Evolutionary conservation across 257 asterid species (phyloP), one percentile per base, ranked within the genome.

Genomic region (Plantago ovata): DNA sequence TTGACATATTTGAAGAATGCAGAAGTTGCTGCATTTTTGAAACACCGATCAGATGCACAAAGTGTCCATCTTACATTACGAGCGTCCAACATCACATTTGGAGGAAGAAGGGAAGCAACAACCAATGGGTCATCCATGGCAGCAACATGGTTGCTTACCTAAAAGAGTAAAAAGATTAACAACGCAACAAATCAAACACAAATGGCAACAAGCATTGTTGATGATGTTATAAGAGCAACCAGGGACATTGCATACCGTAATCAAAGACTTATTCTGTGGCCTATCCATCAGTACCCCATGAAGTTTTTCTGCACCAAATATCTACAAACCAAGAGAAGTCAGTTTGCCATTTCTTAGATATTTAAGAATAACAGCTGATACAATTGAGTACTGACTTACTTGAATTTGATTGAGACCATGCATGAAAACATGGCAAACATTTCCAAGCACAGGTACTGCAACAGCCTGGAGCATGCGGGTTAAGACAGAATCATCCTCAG

Each of bases 141-240:
- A 39, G 97, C 97, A 65, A 89, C 97, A 66, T 89, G 97, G 73
- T 89, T 89, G 80, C 95, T 89, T 60, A 89, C 92, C 97, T 89
- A 56, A 47, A 79, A 51, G 55, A 36, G 45, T 47, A 61, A 18
- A 44, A 62, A 15, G 14, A 45, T 38, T 49, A 32, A 60, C n/a
- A 11, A 54, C 23, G 28, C 33, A 60, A 18, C 9, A 41, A 15
- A 41, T 9, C 32, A 24, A 15, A 8, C 41, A 11, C 3, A 8
- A 7, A 7, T 38, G 13, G 45, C 13, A 38, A 44, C 10, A n/a
- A 22, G 20, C 22, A 19, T 38, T 13, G 58, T 43, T 59, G 59
- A 44, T 51, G 46, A 47, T 20, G 54, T 51, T 66, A 66, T 46
- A 28, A 66, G 44, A 41, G 54, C 56, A 67, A 32, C 60, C 38